Conservation (phyloP, 108 stramenopile species). For the Pseudonitzschia multiseries region DNA sequence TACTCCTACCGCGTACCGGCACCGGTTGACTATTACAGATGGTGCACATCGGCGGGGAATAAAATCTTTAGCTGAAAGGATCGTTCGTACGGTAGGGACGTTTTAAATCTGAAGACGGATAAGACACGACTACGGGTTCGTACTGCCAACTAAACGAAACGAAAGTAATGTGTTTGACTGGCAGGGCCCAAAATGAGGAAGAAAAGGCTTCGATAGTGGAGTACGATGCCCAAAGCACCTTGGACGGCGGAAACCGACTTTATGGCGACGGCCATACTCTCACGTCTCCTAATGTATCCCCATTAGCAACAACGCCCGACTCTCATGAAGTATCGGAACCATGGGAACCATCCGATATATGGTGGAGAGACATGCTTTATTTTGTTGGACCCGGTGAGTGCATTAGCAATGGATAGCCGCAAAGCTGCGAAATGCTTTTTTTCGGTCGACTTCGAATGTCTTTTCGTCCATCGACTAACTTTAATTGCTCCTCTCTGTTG, state of each 20-base stretch:
- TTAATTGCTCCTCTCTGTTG: not conserved
- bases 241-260: not conserved
- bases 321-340: not conserved
- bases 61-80: no score
- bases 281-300: not conserved
- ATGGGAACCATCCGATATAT: slow-evolving; percentile 32
- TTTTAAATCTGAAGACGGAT: no score
- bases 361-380: slow-evolving; percentile 50
- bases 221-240: no score
- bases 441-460: not conserved
- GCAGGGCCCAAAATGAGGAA: not conserved
- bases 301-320: not conserved
- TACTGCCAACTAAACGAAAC: no score
- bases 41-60: no score
- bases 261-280: no score
- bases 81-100: no score
- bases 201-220: not conserved
- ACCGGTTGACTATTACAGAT: no score
- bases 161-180: not conserved
- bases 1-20: no score
- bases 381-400: slow-evolving; percentile 47
- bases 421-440: not conserved
- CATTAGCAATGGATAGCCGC: no score
- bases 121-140: no score
- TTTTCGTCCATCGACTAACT: not conserved